Base-by-base conservation (phyloP, 2,329 filamentous ascomycete species). In the Colletotrichum shisoi region DNA sequence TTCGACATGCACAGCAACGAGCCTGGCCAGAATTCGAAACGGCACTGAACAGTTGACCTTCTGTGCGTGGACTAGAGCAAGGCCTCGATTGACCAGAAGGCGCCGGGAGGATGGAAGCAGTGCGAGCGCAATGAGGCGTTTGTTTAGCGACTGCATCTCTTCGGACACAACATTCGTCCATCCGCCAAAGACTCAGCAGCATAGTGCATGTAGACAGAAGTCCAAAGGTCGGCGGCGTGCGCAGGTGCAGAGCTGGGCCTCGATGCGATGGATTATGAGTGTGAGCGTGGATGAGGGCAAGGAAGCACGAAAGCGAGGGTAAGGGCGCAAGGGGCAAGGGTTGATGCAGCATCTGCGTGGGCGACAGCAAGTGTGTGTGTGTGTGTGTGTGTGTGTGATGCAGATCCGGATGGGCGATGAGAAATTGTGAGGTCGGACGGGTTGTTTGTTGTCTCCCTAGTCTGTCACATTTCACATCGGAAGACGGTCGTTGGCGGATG, bases 391-490 rank as follows among this genome's bases (percentile, higher is more conserved):
- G 37, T 44, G 44, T 52, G 31, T 57, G 44, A 37, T 37, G 21
- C 19, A 62, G 51, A 62, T 65, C 11, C 34, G 17, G 34, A 13
- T 53, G 49, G 49, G 37, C 39, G 57, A 34, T 31, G 21, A 46
- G 7, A n/a, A 51, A 54, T 34, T 54, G 61, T n/a, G n/a, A 24
- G 24, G 53, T 56, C 42, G 19, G 15, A 5, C 19, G 27, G 34
- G 13, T 3, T 42, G 44, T 57, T 34, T 51, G 61, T 59, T 45
- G 58, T 54, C 54, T 56, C 27, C 19, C 8, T 27, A 9, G 11
- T 56, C 44, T 48, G 27, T 68, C 65, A 68, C 44, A 68, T 65
- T 24, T 68, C 65, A 65, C 24, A 60, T 68, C 56, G 56, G 65
- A 53, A 42, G 53, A 44, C 44, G 27, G 61, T 64, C 46, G 65